Evolutionary conservation across 306 rosid genomes (phyloP), one percentile per base, ranked within the genome.

Genomic region (Lagenaria siceraria): DNA sequence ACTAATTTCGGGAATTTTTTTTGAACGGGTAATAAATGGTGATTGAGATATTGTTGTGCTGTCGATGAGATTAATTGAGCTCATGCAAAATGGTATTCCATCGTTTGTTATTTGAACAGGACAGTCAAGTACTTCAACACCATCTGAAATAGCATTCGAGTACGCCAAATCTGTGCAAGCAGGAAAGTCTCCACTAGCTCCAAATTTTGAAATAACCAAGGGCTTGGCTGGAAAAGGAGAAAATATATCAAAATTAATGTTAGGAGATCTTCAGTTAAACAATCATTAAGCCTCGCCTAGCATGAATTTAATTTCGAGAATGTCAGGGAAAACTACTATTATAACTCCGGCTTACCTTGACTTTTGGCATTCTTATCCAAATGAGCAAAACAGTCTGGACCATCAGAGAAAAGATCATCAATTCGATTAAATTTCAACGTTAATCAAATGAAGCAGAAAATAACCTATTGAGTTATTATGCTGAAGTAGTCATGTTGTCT

Each of bases 131-230:
- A 96, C 82, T 55, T 88, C 97, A 59, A 76, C 97, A 65, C 91
- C 93, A 86, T 92, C 91, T 24, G n/a, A 55, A 72, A 96, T 88
- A 80, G 99, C 99, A 8, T 83, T 61, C 0, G 9, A 7, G 74
- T 92, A 89, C 7, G 98, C 91, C 61, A 82, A 72, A 80, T 96
- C 53, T 4, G 94, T 90, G 83, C 97, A 92, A 54, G 88, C 80
- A 73, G 97, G 90, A 80, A 80, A 92, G 79, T 90, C 97, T 81
- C 97, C 98, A 66, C 99, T 96, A 66, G 98, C 88, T 81, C 98
- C 99, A 75, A 21, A 83, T 83, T 90, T 87, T 24, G 98, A 96
- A 75, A 92, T 90, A 74, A 96, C 87, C 90, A 90, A 84, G 74
- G 88, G 82, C 35, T 77, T 85, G 9, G 5, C 96, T 92, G 87